Evolutionary conservation across 306 rosid genomes (phyloP).

Genomic region (Quillaja saponaria): DNA sequence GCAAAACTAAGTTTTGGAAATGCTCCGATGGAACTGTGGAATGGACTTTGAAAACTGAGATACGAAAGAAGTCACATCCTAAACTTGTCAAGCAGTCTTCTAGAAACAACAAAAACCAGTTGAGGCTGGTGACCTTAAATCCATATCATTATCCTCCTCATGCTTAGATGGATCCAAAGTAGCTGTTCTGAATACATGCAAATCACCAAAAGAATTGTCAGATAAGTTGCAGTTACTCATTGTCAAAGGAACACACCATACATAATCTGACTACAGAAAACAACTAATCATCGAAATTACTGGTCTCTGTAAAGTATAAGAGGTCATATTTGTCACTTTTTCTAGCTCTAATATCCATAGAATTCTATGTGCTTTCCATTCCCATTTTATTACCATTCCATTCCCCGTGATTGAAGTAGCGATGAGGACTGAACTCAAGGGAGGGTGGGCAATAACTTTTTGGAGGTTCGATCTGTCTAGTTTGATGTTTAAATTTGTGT

Average conservation of each 20-base stretch:
- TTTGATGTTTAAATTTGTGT: conserved; percentile 9
- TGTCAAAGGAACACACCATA: background rate
- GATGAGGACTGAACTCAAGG: conserved; percentile 77
- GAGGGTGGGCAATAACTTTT: conserved; percentile 65
- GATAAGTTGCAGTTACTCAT: background rate
- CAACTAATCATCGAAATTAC: background rate
- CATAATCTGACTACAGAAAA: conserved; percentile 6
- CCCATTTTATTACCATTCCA: no score
- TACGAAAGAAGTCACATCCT: background rate
- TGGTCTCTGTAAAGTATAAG: background rate
- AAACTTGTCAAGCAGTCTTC: background rate
- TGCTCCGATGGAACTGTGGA: background rate
- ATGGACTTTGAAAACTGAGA: background rate
- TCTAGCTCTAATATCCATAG: no score
- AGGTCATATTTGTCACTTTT: no score
- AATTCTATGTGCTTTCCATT: no score
- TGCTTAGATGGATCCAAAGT: conserved; percentile 1
- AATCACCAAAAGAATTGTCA: background rate
- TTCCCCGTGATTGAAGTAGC: no score
- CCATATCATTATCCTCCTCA: conserved; percentile 2
- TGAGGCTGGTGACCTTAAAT: conserved; percentile 1
- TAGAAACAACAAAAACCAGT: background rate
- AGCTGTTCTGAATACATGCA: background rate
- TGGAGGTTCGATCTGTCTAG: conserved; percentile 1
- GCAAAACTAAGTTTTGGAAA: background rate